phyloP scores from a whole-genome alignment of 2,329 filamentous ascomycete genomes.

The Colletotrichum abscissum region DNA sequence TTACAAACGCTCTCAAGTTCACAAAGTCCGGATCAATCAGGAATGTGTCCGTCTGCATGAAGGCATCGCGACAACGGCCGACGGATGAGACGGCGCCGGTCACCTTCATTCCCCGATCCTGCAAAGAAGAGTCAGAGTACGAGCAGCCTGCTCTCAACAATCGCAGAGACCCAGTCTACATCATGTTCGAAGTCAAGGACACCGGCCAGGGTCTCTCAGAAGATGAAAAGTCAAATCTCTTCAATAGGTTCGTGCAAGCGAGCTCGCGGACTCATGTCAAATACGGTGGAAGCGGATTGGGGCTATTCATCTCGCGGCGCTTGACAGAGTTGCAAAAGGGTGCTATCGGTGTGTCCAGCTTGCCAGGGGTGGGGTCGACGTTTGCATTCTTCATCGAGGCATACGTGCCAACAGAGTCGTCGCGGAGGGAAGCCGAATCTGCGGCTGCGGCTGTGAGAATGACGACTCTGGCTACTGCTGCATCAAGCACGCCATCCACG shows the following conservation, averaged over 20 bases:
- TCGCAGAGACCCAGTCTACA: conserved; percentile 64
- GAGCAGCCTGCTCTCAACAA: conserved; percentile 46
- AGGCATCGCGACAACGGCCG: conserved; percentile 54
- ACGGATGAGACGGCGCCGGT: conserved; percentile 59
- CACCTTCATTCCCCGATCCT: conserved; percentile 70
- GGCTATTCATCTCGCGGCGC: conserved; percentile 81
- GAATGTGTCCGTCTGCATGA: conserved; percentile 62
- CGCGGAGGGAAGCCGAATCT: conserved; percentile 54
- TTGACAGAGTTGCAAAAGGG: conserved; percentile 86
- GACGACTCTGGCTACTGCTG: background rate
- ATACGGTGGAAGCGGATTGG: conserved; percentile 83
- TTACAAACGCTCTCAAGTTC: conserved; percentile 87
- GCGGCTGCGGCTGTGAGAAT: conserved; percentile 43
- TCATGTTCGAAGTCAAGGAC: conserved; percentile 81
- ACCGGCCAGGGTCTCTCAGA: conserved; percentile 79
- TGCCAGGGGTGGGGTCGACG: conserved; percentile 75
- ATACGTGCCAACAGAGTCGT: conserved; percentile 52
- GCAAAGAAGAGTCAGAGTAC: conserved; percentile 54
- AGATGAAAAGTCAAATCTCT: conserved; percentile 79
- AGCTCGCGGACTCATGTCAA: conserved; percentile 81
- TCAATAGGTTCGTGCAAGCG: conserved; percentile 83
- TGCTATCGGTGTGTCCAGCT: conserved; percentile 79
- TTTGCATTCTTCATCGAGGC: conserved; percentile 82
- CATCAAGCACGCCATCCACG: conserved; percentile 19
- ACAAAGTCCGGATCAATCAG: conserved; percentile 72